Base-by-base conservation (phyloP, 2,329 filamentous ascomycete genomes). In the Botryotinia calthae region DNA sequence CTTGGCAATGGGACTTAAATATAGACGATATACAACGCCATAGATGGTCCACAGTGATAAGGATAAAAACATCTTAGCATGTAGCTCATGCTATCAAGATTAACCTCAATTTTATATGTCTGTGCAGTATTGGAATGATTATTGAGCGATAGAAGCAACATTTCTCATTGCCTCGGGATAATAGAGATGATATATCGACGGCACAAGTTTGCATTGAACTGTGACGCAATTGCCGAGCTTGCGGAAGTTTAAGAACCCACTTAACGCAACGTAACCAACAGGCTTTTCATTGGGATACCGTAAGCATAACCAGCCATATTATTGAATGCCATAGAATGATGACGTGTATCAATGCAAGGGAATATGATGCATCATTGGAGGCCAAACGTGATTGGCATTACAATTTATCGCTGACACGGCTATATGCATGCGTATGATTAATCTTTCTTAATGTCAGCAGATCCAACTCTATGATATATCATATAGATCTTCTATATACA, bases 1-100 rank as follows among this genome's bases (percentile, higher is more conserved):
- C 3, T 74, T 70, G 9, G 79, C 76, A 40, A 82, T 74, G 12
- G 81, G 81, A 67, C 80, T 80, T 4, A 82, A 76, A 72, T 78
- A 82, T 16, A 83, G 77, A 48, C 81, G 79, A 40, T 73, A 74
- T 31, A 75, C 71, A 44, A 70, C 70, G 12, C 71, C 71, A 37
- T 68, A 71, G 20, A 73, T 34, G 6, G n/a, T 54, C 63, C 68
- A 74, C 37, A 72, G 9, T 7, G 28, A 20, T n/a, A 72, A 42
- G 12, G 51, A 72, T 25, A 22, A 14, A 42, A 42, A 63, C 7
- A 6, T 8, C 40, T 63, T 63, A 22, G 2, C 10, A 42, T 28
- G 25, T 42, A 42, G 58, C 16, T n/a, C 37, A 12, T 62, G 25
- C 16, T 34, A 5, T 51, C 6, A 34, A 51, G 12, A 7, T 42